These are phyloP conservation scores for Lithospermum erythrorhizon DNA, from an alignment of 257 asterid species.

Conservation along the genomic window DNA sequence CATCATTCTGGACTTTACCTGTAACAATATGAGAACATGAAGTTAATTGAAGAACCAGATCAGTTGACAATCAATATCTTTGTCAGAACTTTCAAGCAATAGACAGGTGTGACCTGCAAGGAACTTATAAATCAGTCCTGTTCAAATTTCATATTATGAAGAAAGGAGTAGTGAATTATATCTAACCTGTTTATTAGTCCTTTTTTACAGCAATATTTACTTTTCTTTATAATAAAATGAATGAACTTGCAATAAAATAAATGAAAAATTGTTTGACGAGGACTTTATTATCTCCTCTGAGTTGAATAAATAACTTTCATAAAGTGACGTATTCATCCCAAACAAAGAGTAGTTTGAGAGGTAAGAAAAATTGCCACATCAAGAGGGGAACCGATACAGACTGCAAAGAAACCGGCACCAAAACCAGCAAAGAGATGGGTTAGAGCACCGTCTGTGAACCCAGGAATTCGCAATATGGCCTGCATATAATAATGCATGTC, in stretches of 20 bases:
- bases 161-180: too few relatives aligned
- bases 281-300: too few relatives aligned
- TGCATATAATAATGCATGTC: conserved; percentile 21
- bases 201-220: too few relatives aligned
- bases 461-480: conserved; percentile 63
- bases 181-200: too few relatives aligned
- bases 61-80: background rate
- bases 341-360: conserved; percentile 6
- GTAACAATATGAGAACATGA: conserved; percentile 8
- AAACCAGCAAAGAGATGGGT: conserved; percentile 84
- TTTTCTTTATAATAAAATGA: too few relatives aligned
- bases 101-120: too few relatives aligned
- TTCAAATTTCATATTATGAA: too few relatives aligned
- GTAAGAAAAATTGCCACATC: conserved; percentile 61
- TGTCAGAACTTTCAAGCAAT: too few relatives aligned
- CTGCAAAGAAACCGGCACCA: conserved; percentile 97
- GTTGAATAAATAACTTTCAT: background rate
- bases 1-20: conserved; percentile 98
- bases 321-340: conserved; percentile 5
- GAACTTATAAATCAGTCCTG: too few relatives aligned
- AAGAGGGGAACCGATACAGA: conserved; percentile 86
- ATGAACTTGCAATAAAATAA: too few relatives aligned
- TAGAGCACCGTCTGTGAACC: conserved; percentile 62
- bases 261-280: background rate
- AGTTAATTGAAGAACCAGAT: background rate